Base-by-base conservation (phyloP, 371 early-diverging fungal species). In the Mucor irregularis region DNA sequence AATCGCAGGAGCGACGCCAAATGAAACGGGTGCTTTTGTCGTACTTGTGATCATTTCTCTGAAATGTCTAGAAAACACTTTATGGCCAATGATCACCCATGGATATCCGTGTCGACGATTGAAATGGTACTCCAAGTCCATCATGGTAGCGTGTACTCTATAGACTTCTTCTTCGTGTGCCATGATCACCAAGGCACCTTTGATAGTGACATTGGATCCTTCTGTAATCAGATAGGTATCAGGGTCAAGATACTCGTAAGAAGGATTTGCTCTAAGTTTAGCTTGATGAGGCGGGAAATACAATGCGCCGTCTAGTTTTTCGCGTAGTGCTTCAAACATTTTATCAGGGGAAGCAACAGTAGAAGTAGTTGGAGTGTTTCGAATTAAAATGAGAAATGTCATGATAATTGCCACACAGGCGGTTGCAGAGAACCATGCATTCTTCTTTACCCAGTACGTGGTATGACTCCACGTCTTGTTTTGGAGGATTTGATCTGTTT, bases 71-170 rank as follows among this genome's bases (percentile, higher is more conserved):
- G 64, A 61, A n/a, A 70, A 54, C 2, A 59, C 44, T 17, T 64
- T 55, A 17, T 73, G 71, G 2, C 66, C 58, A 14, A 76, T 43
- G 9, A 76, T 68, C 13, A 76, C 33, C 68, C 70, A 76, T 5
- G 76, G 76, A 29, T 76, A 76, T 6, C 59, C 58, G 21, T 64
- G 45, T 2, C 40, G 24, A 2, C 45, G n/a, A 37, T 76, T 73
- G 50, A 73, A 73, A 5, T 60, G 62, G 9, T 57, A 54, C 49
- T 76, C 69, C 22, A 76, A 24, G 28, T 64, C 61, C 1, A 53
- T 11, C 64, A 76, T 73, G 9, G 73, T 73, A 4, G 17, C 33
- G n/a, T 64, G 49, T 21, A 76, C 17, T 1, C 29, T 45, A 33
- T 50, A 46, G 10, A 73, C 4, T 7, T 71, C 71, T 7, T 52